Conservation (phyloP, 495 filamentous ascomycete species). For the Talaromyces nanjingensis region DNA sequence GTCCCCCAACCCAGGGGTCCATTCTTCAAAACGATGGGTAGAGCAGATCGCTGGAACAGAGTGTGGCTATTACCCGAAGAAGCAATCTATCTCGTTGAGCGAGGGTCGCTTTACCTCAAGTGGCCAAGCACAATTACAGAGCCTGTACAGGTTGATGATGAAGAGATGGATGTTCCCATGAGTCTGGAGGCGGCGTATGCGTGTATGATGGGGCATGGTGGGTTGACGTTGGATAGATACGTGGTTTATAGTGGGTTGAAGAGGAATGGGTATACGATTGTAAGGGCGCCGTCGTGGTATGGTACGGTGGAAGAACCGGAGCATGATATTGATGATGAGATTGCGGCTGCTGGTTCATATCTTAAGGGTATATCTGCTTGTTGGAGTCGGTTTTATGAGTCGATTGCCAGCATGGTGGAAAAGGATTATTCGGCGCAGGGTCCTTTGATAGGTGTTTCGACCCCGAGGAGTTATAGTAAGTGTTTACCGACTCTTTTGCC, state of each 20-base stretch:
- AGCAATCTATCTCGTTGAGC: slow-evolving; percentile 78
- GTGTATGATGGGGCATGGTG: slow-evolving; percentile 60
- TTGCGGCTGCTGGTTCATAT: neutral
- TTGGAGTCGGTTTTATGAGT: slow-evolving; percentile 7
- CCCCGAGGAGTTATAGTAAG: slow-evolving; percentile 70
- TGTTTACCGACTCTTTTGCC: neutral
- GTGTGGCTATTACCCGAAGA: slow-evolving; percentile 91
- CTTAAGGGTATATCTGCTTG: neutral
- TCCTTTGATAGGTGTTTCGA: slow-evolving; percentile 64
- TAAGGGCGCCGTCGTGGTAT: slow-evolving; percentile 56
- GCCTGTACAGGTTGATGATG: slow-evolving; percentile 20
- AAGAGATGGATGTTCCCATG: slow-evolving; percentile 67
- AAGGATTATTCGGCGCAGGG: slow-evolving; percentile 32
- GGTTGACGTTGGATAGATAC: slow-evolving; percentile 70
- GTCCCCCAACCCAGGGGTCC: slow-evolving; percentile 41
- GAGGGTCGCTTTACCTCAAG: slow-evolving; percentile 77
- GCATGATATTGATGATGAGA: slow-evolving; percentile 4
- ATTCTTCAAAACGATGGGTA: slow-evolving; percentile 53
- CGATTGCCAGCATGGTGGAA: neutral
- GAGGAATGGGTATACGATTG: slow-evolving; percentile 73
- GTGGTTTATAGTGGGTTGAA: slow-evolving; percentile 80
- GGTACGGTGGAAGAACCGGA: slow-evolving; percentile 17
- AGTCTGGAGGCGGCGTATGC: slow-evolving; percentile 88
- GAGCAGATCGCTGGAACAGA: slow-evolving; percentile 46
- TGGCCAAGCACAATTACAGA: slow-evolving; percentile 52